These are phyloP conservation scores for Rhododendron mucronatum DNA, from an alignment of 148 eudicot species.

Conservation along the genomic window DNA sequence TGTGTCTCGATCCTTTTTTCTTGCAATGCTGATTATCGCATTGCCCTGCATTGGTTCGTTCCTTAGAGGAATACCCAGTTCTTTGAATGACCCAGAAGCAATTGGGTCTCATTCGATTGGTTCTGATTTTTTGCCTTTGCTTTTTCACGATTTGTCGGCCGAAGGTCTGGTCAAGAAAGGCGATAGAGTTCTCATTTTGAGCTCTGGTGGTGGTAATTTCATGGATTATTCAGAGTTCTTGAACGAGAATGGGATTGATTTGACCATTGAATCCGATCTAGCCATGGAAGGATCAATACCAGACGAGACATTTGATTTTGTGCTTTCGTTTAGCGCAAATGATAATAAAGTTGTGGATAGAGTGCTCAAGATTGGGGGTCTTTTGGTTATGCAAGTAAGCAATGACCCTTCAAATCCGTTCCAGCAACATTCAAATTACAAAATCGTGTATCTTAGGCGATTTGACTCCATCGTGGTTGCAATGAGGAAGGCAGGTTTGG, in stretches of 20 bases:
- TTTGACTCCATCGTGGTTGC: conserved; percentile 27
- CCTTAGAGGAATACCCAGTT: conserved; percentile 14
- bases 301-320: conserved; percentile 29
- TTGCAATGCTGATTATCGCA: conserved; percentile 28
- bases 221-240: conserved; percentile 19
- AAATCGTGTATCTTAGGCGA: conserved; percentile 31
- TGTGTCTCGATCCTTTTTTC: conserved; percentile 35
- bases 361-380: conserved; percentile 21
- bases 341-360: conserved; percentile 16
- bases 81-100: neutral
- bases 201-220: conserved; percentile 16
- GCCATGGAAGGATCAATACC: conserved; percentile 2
- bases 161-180: conserved; percentile 35
- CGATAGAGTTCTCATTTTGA: conserved; percentile 29
- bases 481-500: conserved; percentile 18
- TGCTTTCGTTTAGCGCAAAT: conserved; percentile 13
- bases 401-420: conserved; percentile 18
- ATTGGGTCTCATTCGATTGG: neutral
- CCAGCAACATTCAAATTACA: conserved; percentile 12
- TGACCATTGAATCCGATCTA: conserved; percentile 27
- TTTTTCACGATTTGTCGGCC: conserved; percentile 31
- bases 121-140: conserved; percentile 16
- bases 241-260: conserved; percentile 27
- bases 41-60: conserved; percentile 33
- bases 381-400: conserved; percentile 20